A percentile compares a stretch with the other conserved stretches of the same genome.
phyloP scores from a whole-genome alignment of 805 yeast species.

The Kluyveromyces aestuarii region DNA sequence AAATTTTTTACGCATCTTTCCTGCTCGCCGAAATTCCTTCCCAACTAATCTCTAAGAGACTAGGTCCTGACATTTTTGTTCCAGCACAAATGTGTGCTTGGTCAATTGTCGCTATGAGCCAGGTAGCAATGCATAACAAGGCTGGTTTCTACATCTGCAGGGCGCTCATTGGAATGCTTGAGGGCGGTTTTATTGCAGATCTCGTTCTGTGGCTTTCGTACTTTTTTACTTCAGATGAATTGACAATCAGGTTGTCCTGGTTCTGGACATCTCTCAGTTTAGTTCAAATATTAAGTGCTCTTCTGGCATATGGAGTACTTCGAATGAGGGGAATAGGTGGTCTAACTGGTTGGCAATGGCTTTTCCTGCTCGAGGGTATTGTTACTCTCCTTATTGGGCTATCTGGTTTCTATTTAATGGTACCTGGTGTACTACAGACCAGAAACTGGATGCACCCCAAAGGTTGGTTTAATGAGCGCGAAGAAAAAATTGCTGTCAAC shows the following conservation, averaged over 20 bases:
- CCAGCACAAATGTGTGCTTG: conserved; percentile 51
- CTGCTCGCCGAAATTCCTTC: conserved; percentile 57
- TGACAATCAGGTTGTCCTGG: conserved; percentile 48
- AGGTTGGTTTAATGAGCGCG: conserved; percentile 47
- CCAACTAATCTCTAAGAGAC: conserved; percentile 47
- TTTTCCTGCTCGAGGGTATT: conserved; percentile 56
- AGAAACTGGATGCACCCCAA: conserved; percentile 39
- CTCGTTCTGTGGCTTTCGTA: conserved; percentile 56
- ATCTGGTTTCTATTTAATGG: conserved; percentile 39
- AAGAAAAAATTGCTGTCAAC: conserved; percentile 51
- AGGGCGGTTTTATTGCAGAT: conserved; percentile 66
- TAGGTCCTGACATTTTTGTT: conserved; percentile 55
- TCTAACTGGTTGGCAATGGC: conserved; percentile 56
- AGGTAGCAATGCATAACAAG: conserved; percentile 35
- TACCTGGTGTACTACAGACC: conserved; percentile 48
- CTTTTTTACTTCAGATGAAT: conserved; percentile 52
- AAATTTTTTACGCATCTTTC: conserved; percentile 42
- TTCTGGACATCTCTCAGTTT: conserved; percentile 50
- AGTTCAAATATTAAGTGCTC: conserved; percentile 38
- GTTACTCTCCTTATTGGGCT: conserved; percentile 49
- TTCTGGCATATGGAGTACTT: conserved; percentile 47
- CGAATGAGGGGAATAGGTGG: conserved; percentile 40
- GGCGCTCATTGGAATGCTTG: conserved; percentile 42
- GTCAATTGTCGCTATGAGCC: conserved; percentile 47
- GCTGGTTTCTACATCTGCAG: conserved; percentile 39